Evolutionary conservation across 2,329 filamentous ascomycete species (phyloP), one percentile per base, ranked within the genome.

Genomic region (Kalaharituber pfeilii): DNA sequence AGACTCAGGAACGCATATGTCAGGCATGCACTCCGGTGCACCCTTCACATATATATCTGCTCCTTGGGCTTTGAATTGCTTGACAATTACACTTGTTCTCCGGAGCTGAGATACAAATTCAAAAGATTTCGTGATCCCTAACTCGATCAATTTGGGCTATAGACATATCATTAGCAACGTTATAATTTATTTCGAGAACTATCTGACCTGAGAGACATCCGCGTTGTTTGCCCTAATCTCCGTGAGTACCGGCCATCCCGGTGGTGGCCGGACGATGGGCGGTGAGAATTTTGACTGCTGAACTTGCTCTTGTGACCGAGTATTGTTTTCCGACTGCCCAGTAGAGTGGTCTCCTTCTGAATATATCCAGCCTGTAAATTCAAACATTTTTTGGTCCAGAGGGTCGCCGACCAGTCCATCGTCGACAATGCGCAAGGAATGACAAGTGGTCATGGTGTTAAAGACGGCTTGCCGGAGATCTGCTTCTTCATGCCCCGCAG

Each of bases 311-410:
- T 56, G 58, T 22, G 55, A 60, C 15, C 56, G 44, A 6, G 81
- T 80, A 3, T 55, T 76, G 73, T 63, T 25, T 25, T 82, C 81
- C 55, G 88, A 49, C 89, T 85, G 20, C 86, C 81, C 50, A 84
- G 79, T 42, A 74, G 74, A 52, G 78, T 78, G 26, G 47, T 80
- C 80, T 1, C 87, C 86, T 71, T 98, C 91, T 66, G 94, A 84
- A 62, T 86, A 98, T 2, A 79, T 77, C 91, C 91, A 98, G 5
- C 78, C 77, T 0, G 91, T 96, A 62, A 94, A 98, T 60, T 94
- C 82, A 66, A 98, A 98, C 91, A 98, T 98, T 67, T 96, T 96
- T 55, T 95, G 74, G 67, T 98, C 91, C 1, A 98, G 73, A 3
- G 93, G 91, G 64, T 98, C 91, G 1, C 91, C 91, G 29, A 98